Evolutionary conservation across 352 stramenopile genomes (phyloP), one percentile per base, ranked within the genome.

Genomic region (Phytophthora aleatoria): DNA sequence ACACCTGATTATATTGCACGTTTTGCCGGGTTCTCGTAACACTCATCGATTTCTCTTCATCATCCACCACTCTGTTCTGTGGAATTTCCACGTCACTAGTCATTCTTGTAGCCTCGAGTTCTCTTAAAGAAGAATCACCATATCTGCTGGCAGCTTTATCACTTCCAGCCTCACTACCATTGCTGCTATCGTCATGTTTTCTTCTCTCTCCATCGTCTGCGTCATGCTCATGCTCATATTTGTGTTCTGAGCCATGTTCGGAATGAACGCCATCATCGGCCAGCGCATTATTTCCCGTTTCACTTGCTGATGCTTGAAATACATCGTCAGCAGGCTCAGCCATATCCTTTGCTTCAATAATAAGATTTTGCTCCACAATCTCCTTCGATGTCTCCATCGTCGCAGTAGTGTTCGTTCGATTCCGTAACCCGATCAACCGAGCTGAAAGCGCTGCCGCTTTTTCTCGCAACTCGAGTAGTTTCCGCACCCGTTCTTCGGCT

Each of bases 381-480:
- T 43, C 12, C 9, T 63, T 26, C 52, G 15, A 1, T n/a, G 36
- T 10, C 3, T 55, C 30, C 16, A 27, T 24, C 26, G 3, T 26
- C 16, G 66, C 20, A 47, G 16, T 42, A 33, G 47, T 39, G 9
- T 26, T 36, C 2, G 30, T 54, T 57, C 39, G 61, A 13, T 66
- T 57, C 16, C 55, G 41, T 44, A 74, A 53, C 11, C 52, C 61
- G 44, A 35, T 73, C 20, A 78, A 56, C 2, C 62, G 61, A 41
- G 53, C 24, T 2, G 67, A 69, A 16, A 76, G 52, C 4, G 50
- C 43, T 41, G 61, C 45, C 38, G 71, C 55, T 27, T 76, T 74
- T 39, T 57, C 56, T 31, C 48, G 50, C 8, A 79, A 57, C 28
- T 74, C 54, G 12, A 76, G 55, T 24, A 79, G 62, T 31, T 67